Base-by-base conservation (phyloP, 2,329 filamentous ascomycete species). In the Monilinia fructicola region DNA sequence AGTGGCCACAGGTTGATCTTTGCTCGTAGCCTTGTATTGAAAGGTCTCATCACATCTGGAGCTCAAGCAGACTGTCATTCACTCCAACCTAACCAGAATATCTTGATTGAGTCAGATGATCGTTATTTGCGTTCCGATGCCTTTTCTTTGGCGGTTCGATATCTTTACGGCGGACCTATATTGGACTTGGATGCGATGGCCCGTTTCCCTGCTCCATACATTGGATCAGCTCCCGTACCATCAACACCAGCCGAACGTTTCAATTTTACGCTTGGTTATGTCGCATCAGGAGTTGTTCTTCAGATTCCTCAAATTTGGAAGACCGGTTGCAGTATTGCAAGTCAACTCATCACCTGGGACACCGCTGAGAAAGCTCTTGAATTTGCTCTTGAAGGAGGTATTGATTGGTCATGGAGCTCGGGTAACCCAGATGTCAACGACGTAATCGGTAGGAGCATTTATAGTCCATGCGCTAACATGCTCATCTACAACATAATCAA, bases 201-300 rank as follows among this genome's bases (percentile, higher is more conserved):
- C 38, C 61, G 67, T 46, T 67, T 69, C 31, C 46, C 67, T 23
- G 62, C 68, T 18, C 28, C 59, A 35, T 63, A 67, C 23, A 72
- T 70, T 54, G 56, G 65, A 52, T 73, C 71, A 64, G 74, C 68
- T 69, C 74, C 73, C 80, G 74, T 72, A 77, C 80, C 64, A 77
- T 81, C 28, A 76, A 79, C 60, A 70, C 77, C 54, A 71, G 73
- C 28, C 44, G 81, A 83, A 10, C 81, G 80, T 26, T 81, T 86
- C 67, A 78, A 82, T 42, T 84, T 85, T 69, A 83, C 83, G n/a
- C 77, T 91, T 26, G 85, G 86, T 31, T 90, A 90, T 72, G 83
- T 87, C 55, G 86, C 87, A 35, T 84, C 87, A 6, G 89, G 87
- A 0, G 80, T 84, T 60, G 78, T 86, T 50, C 78, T 91, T 21